Base-by-base conservation (phyloP, 1,284 basidiomycete genomes). In the Papiliotrema fonsecae region DNA sequence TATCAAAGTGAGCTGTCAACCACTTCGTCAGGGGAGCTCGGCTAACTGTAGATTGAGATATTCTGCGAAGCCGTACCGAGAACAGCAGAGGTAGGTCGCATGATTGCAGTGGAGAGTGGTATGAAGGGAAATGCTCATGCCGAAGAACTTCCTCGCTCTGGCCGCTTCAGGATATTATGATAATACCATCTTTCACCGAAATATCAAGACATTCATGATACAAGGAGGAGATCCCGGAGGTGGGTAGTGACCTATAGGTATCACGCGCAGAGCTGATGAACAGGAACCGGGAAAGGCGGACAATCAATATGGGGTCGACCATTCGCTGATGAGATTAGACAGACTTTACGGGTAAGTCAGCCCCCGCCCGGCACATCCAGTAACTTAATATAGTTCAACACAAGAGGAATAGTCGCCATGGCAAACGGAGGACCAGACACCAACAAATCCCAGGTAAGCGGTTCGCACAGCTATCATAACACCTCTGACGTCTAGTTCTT, bases 11-110 rank as follows among this genome's bases (percentile, higher is more conserved):
- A 22, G 38, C 9, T 24, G 18, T 34, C 24, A 6, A 11, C 44
- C 22, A 1, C 21, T 35, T 31, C 22, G 35, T 30, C 9, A 25
- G 42, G 43, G 19, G 28, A 27, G 21, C 22, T 16, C 26, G 28
- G 27, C 36, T 42, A 50, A 36, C 39, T 40, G 4, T 66, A 97
- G 91, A 84, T 97, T 57, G 94, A 98, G 74, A 74, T 98, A 22
- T 98, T 97, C 75, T 97, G 94, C 74, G 94, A 98, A 72, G 84
- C 90, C 7, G 88, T 91, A 16, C 94, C 94, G 13, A 88, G 90
- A 65, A 80, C 92, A 18, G 90, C 93, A 54, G 93, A 98, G 78
- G 90, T 89, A 57, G 19, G 31, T 24, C 28, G 24, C 14, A 27
- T 21, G 10, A 13, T 26, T 36, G 13, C 34, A 10, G n/a, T n/a